Percentiles rank a stretch among this genome's conserved stretches.
phyloP scores from a whole-genome alignment of 257 asterid species.

The Solanum chmielewskii region DNA sequence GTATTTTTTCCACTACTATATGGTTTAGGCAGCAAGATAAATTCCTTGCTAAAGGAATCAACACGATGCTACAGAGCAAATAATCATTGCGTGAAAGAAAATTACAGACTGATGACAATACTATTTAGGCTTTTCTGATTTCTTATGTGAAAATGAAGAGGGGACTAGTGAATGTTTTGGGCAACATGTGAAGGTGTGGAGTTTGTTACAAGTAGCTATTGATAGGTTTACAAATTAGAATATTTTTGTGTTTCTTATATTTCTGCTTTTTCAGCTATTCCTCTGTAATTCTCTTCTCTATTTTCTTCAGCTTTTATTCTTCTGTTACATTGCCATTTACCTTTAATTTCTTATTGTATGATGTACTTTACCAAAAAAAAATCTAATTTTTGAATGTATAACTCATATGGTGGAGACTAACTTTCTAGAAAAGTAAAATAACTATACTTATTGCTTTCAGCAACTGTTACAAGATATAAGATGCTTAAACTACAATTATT shows the following conservation, averaged over 20 bases:
- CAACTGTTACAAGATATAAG: neutral
- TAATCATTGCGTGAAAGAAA: neutral
- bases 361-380: neutral
- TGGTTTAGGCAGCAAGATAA: neutral
- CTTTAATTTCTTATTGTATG: neutral
- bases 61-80: neutral
- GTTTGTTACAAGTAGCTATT: neutral
- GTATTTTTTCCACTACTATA: neutral
- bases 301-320: neutral
- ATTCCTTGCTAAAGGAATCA: neutral
- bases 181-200: neutral
- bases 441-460: constrained; percentile 4
- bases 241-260: neutral
- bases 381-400: neutral
- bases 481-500: neutral
- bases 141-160: neutral
- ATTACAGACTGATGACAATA: neutral
- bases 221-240: neutral
- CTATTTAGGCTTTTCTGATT: neutral
- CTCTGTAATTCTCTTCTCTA: neutral
- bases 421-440: neutral
- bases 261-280: neutral
- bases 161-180: neutral
- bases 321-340: neutral
- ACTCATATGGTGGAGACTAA: neutral